Percentiles rank a stretch among this genome's conserved stretches.
Conservation (phyloP, 768 basidiomycete genomes). For the Hericium erinaceus region DNA sequence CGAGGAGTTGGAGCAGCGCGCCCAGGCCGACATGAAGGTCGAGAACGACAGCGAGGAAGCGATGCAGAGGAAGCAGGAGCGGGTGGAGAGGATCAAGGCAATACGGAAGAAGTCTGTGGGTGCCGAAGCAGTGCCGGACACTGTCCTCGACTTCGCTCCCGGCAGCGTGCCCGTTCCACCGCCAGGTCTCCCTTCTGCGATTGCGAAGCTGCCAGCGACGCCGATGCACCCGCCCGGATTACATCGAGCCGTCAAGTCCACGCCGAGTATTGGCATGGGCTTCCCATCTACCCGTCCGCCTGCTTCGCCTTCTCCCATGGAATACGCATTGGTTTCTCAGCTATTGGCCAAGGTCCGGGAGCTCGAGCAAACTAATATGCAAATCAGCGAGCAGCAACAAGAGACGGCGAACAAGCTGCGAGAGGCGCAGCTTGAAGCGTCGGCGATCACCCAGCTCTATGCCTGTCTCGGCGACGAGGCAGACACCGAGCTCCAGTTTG, state of each 20-base stretch:
- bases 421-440: slow-evolving; percentile 64
- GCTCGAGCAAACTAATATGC: slow-evolving; percentile 62
- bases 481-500: slow-evolving; percentile 38
- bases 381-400: slow-evolving; percentile 56
- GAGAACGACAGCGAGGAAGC: slow-evolving; percentile 22
- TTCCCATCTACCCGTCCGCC: neutral
- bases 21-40: slow-evolving; percentile 28
- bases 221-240: slow-evolving; percentile 19
- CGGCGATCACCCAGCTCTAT: slow-evolving; percentile 60
- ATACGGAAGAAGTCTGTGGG: slow-evolving; percentile 32
- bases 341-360: slow-evolving; percentile 68
- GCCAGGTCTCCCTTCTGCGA: neutral
- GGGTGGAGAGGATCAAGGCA: slow-evolving; percentile 38
- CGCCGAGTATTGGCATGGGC: neutral
- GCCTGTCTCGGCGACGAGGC: slow-evolving; percentile 54
- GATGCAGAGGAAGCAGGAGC: slow-evolving; percentile 34
- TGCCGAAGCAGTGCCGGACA: slow-evolving; percentile 17
- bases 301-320: slow-evolving; percentile 3
- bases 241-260: neutral
- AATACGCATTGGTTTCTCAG: slow-evolving; percentile 53
- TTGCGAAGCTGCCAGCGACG: neutral
- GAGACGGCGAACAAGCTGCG: slow-evolving; percentile 52
- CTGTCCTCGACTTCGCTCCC: slow-evolving; percentile 55
- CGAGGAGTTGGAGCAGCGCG: slow-evolving; percentile 62
- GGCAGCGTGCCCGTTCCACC: slow-evolving; percentile 23